Conservation (phyloP, 2,329 filamentous ascomycete genomes). For the Septoria petroselini region DNA sequence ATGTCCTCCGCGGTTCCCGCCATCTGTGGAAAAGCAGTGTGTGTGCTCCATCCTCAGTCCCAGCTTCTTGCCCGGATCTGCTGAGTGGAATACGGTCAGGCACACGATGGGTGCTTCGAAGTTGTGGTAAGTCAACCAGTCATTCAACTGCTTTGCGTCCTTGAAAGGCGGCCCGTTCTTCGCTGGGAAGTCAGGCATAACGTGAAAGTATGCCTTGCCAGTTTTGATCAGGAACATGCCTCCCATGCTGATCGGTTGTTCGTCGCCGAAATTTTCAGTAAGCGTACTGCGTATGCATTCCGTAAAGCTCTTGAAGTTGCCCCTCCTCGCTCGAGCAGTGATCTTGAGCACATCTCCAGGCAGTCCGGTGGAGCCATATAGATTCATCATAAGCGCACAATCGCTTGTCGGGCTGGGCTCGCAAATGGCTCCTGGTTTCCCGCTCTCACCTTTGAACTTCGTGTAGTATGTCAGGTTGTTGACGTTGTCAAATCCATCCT, state of each 20-base stretch:
- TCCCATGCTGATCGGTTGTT: conserved; percentile 28
- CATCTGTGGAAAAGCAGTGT: conserved; percentile 32
- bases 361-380: conserved; percentile 30
- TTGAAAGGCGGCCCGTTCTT: conserved; percentile 27
- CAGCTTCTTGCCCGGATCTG: conserved; percentile 30
- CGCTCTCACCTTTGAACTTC: conserved; percentile 47
- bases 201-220: conserved; percentile 31
- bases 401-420: conserved; percentile 27
- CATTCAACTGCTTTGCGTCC: conserved; percentile 29
- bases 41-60: conserved; percentile 37
- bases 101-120: conserved; percentile 36
- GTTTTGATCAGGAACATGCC: conserved; percentile 33
- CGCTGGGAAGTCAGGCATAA: conserved; percentile 36
- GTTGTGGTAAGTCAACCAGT: conserved; percentile 34
- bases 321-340: conserved; percentile 28
- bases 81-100: conserved; percentile 33
- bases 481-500: conserved; percentile 24
- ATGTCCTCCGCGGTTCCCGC: conserved; percentile 32
- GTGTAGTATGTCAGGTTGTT: conserved; percentile 35
- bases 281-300: conserved; percentile 31
- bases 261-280: conserved; percentile 26
- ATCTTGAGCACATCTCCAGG: conserved; percentile 33
- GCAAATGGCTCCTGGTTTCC: conserved; percentile 34
- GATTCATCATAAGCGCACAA: conserved; percentile 36
- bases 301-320: conserved; percentile 30